Conservation (phyloP, 768 basidiomycete genomes). For the Melanogaster broomeanus region DNA sequence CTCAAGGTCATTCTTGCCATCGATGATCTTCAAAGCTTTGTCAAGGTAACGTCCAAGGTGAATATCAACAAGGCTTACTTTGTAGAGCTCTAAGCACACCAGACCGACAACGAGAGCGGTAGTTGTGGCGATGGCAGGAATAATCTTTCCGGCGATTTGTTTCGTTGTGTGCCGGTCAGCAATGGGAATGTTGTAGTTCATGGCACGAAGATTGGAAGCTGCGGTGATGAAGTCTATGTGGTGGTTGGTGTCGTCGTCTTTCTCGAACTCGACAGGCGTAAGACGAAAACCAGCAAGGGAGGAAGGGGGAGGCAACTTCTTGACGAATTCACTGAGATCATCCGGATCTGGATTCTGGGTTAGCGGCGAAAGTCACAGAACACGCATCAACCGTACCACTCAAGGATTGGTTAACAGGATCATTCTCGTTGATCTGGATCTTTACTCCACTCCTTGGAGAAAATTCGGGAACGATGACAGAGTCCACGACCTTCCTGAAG, state of each 20-base stretch:
- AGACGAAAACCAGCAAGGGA: slow-evolving; percentile 96
- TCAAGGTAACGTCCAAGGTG: slow-evolving; percentile 3
- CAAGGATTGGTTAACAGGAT: slow-evolving; percentile 69
- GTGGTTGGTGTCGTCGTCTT: slow-evolving; percentile 96
- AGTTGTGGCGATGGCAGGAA: slow-evolving; percentile 98
- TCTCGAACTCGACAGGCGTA: slow-evolving; percentile 95
- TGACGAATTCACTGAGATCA: slow-evolving; percentile 55
- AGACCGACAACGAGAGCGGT: slow-evolving; percentile 95
- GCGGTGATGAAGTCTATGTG: slow-evolving; percentile 99
- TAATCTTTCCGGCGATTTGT: slow-evolving; percentile 98
- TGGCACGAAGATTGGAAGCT: slow-evolving; percentile 93
- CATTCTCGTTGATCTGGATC: slow-evolving; percentile 91
- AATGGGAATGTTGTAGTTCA: slow-evolving; percentile 87
- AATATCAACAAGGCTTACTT: slow-evolving; percentile 48
- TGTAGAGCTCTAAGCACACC: slow-evolving; percentile 96
- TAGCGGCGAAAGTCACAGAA: slow-evolving; percentile 1
- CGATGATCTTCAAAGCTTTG: slow-evolving; percentile 69
- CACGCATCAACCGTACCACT: slow-evolving; percentile 19
- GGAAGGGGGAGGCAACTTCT: slow-evolving; percentile 83
- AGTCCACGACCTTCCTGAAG: slow-evolving; percentile 84
- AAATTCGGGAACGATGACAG: slow-evolving; percentile 88
- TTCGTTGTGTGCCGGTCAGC: slow-evolving; percentile 94
- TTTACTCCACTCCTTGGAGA: slow-evolving; percentile 90
- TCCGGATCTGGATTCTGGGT: slow-evolving; percentile 40
- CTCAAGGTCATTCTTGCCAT: slow-evolving; percentile 91